Percentiles rank a stretch among this genome's conserved stretches.
These are phyloP conservation scores for Wickerhamomyces sp. DNA, from an alignment of 1,139 yeast species.

Conservation along the genomic window DNA sequence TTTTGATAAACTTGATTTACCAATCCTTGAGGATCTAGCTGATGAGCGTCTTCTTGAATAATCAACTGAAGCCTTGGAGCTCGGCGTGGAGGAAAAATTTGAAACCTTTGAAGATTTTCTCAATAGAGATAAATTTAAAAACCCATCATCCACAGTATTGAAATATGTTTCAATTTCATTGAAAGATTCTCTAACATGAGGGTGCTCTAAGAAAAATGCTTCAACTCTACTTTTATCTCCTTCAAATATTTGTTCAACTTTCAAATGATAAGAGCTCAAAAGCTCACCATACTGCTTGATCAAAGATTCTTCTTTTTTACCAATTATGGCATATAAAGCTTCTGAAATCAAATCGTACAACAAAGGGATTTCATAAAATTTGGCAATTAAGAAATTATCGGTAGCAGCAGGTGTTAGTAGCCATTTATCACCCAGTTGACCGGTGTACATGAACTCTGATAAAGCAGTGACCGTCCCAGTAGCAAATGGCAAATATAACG, in stretches of 20 bases:
- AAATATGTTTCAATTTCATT: conserved; percentile 37
- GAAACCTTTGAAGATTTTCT: conserved; percentile 38
- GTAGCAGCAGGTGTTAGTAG: conserved; percentile 59
- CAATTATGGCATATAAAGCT: conserved; percentile 62
- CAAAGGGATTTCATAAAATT: conserved; percentile 61
- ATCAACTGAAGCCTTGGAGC: conserved; percentile 10
- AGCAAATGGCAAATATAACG: conserved; percentile 62
- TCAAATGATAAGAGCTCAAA: conserved; percentile 13
- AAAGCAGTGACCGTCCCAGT: conserved; percentile 59
- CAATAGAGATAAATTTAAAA: conserved; percentile 51
- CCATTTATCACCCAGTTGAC: conserved; percentile 76
- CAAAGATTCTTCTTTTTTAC: conserved; percentile 55
- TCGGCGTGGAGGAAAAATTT: conserved; percentile 3
- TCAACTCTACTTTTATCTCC: conserved; percentile 12
- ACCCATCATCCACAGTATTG: conserved; percentile 57
- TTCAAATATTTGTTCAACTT: conserved; percentile 7
- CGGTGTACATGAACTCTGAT: conserved; percentile 70
- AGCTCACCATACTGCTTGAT: conserved; percentile 33
- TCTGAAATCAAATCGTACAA: conserved; percentile 66
- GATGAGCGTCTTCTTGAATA: conserved; percentile 8
- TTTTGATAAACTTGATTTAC: conserved; percentile 22
- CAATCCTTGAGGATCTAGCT: conserved; percentile 9
- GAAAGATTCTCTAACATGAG: conserved; percentile 22
- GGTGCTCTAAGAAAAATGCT: conserved; percentile 14
- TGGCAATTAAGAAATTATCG: conserved; percentile 58